Base-by-base conservation (phyloP, 2,329 filamentous ascomycete species). In the Venturia carpophila region DNA sequence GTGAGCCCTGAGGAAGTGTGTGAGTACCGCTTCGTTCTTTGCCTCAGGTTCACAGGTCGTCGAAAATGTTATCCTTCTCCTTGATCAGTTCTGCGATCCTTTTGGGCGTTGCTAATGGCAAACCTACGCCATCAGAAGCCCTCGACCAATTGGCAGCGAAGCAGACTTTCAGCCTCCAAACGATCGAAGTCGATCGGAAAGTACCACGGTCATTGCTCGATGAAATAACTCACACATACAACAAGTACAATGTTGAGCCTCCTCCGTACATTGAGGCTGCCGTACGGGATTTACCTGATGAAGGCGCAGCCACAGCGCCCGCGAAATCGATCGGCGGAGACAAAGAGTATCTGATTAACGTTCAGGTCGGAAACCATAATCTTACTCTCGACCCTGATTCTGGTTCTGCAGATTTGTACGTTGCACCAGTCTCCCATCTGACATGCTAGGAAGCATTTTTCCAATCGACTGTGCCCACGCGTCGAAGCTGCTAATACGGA, bases 371-470 rank as follows among this genome's bases (percentile, higher is more conserved):
- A 30, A 56, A 56, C 17, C 52, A 65, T 24, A 49, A 49, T 15
- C 55, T 66, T 13, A 52, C 27, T 15, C 49, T 66, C 5, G 65
- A 66, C 47, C 55, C 61, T 27, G 65, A 66, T 27, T 66, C 65
- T n/a, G 65, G 65, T 17, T 65, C 63, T 6, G 42, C 63, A 15
- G 65, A 66, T 62, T 24, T 66, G 65, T 66, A 60, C 21, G 65
- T 66, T 52, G 17, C 19, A 27, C 13, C 39, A 13, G 5, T 43
- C 0, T 24, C 6, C 45, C 11, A 49, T n/a, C 7, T 6, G n/a
- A 19, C 4, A 4, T 21, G 10, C n/a, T 9, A 21, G 4, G n/a
- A 11, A 11, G 9, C 7, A 10, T 24, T 49, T n/a, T n/a, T 24
- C 21, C 2, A 5, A 15, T 5, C 39, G 39, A 41, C 15, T 15